phyloP scores from a whole-genome alignment of 169 alveolate species.

The Eimeria zaria region DNA sequence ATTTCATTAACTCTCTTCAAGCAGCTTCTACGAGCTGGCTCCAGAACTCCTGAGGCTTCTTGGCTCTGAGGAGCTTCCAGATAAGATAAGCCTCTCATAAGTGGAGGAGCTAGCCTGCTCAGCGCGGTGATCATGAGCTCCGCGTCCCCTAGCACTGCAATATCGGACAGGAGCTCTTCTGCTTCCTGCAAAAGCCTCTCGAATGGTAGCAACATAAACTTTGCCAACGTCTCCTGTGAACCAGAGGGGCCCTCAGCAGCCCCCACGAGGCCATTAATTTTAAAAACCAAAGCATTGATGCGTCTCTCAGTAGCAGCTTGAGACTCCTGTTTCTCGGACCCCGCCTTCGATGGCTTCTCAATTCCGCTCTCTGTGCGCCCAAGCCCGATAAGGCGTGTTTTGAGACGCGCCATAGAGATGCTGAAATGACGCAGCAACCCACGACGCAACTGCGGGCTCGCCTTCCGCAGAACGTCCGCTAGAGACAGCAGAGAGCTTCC shows the following conservation, averaged over 20 bases:
- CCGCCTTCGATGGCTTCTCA: background rate
- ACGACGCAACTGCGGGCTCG: background rate
- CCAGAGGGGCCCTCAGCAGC: background rate
- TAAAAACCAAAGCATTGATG: background rate
- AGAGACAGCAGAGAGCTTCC: slow-evolving; percentile 1
- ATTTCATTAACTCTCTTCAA: background rate
- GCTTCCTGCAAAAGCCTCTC: background rate
- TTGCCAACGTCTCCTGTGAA: background rate
- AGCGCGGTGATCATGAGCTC: background rate
- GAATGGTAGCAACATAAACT: background rate
- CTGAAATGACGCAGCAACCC: slow-evolving; percentile 43
- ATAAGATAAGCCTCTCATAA: background rate
- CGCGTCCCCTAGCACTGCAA: slow-evolving; percentile 8
- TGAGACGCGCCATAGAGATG: background rate
- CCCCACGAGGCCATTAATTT: slow-evolving; percentile 13
- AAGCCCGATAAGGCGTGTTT: slow-evolving; percentile 2
- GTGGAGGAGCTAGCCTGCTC: background rate
- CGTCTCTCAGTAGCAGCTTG: background rate
- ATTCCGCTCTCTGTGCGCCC: background rate
- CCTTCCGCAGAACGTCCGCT: background rate
- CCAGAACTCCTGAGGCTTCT: background rate
- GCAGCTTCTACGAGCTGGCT: background rate
- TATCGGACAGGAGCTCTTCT: background rate
- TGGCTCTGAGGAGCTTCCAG: slow-evolving; percentile 26
- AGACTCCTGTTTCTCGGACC: background rate